Conservation (phyloP, 2,329 filamentous ascomycete species). For the Coleophoma eucalyptorum region DNA sequence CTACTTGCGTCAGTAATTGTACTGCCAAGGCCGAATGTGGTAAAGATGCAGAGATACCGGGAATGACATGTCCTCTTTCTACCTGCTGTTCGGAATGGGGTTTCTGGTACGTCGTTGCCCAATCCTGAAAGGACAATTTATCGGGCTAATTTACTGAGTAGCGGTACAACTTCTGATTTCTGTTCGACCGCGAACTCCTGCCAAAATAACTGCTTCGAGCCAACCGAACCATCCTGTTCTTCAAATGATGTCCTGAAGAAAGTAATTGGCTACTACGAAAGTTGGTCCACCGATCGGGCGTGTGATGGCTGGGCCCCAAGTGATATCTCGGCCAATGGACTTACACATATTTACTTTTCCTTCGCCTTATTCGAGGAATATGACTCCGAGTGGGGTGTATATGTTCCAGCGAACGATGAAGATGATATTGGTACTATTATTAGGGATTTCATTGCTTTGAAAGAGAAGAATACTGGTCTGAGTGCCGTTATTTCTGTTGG, state of each 20-base stretch:
- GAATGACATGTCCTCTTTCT: not conserved
- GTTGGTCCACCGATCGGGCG: not conserved
- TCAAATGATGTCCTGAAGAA: not conserved
- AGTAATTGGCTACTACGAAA: conserved; percentile 1
- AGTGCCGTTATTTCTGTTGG: not conserved
- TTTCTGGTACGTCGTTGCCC: not conserved
- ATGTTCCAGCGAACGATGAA: too few relatives aligned
- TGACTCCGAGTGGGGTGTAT: not conserved
- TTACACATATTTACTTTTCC: conserved; percentile 2
- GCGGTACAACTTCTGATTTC: not conserved
- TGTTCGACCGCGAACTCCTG: not conserved
- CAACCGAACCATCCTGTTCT: not conserved
- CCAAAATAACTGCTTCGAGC: not conserved
- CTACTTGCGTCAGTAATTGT: not conserved
- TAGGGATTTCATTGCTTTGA: not conserved
- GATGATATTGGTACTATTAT: not conserved
- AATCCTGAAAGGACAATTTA: not conserved
- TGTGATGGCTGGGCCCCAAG: conserved; percentile 1
- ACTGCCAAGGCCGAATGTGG: not conserved
- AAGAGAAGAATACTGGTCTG: not conserved
- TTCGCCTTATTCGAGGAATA: not conserved
- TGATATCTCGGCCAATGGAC: conserved; percentile 1
- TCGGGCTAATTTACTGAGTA: not conserved
- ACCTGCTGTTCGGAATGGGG: not conserved
- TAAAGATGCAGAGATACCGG: not conserved